Evolutionary conservation across 1,139 yeast genomes (phyloP).

Genomic region (Taphrina deformans): DNA sequence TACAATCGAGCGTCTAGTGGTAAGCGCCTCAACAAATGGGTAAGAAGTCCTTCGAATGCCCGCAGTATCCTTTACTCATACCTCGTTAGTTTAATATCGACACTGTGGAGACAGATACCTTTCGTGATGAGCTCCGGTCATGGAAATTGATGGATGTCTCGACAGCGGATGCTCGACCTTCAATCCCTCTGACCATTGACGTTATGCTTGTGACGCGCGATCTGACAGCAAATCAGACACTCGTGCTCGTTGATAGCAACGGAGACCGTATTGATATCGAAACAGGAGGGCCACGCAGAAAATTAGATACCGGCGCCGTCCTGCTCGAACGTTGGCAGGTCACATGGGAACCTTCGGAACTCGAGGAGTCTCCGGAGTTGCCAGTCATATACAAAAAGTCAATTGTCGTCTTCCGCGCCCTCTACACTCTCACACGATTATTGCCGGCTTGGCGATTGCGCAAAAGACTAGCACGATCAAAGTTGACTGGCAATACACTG

Average conservation of each 20-base stretch:
- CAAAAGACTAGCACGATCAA: constrained; percentile 49
- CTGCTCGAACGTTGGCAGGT: constrained; percentile 91
- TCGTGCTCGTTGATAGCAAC: constrained; percentile 58
- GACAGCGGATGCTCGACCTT: constrained; percentile 33
- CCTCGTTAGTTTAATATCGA: constrained; percentile 61
- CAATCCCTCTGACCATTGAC: constrained; percentile 64
- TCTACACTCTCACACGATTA: constrained; percentile 65
- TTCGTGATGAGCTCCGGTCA: constrained; percentile 58
- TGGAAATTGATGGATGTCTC: constrained; percentile 55
- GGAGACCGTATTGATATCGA: constrained; percentile 56
- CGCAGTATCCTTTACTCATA: background rate
- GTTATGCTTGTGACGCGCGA: constrained; percentile 72
- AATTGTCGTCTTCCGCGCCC: constrained; percentile 68
- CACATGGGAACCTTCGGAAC: constrained; percentile 58
- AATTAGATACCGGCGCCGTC: constrained; percentile 64
- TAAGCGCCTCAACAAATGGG: constrained; percentile 28
- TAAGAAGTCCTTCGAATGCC: background rate
- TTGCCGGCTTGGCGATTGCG: constrained; percentile 69
- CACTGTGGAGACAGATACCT: constrained; percentile 51
- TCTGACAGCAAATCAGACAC: constrained; percentile 60
- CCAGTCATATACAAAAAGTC: constrained; percentile 75
- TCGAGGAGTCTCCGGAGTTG: constrained; percentile 46
- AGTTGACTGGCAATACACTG: constrained; percentile 49
- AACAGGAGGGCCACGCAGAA: constrained; percentile 47
- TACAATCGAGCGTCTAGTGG: constrained; percentile 10